Conservation (phyloP, 75 land plant genomes). For the Ceratopteris richardii region DNA sequence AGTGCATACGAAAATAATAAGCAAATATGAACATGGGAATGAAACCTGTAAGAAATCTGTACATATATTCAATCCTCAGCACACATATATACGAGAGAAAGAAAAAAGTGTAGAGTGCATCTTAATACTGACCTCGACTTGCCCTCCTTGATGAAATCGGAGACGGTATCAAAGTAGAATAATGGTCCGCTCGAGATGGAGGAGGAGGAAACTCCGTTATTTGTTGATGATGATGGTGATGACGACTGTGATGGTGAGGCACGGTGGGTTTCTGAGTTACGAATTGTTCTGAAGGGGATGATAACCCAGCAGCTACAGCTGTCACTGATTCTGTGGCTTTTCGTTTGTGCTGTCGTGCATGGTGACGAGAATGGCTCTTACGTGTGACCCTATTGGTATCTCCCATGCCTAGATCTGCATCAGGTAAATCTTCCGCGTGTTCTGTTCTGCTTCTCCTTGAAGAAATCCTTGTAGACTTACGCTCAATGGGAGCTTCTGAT, state of each 20-base stretch:
- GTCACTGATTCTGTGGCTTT: neutral
- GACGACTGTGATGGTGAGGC: neutral
- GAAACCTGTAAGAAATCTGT: no score
- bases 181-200: neutral
- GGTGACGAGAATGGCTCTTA: neutral
- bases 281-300: neutral
- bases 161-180: neutral
- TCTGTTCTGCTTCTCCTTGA: neutral
- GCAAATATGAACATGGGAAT: no score
- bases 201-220: neutral
- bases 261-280: no score
- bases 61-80: no score
- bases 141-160: no score
- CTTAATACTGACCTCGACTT: no score
- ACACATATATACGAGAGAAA: no score
- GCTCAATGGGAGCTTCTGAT: neutral
- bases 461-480: neutral
- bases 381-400: neutral
- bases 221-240: neutral
- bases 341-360: constrained; percentile 1
- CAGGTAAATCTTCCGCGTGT: neutral
- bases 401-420: neutral
- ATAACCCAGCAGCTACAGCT: neutral
- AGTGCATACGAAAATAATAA: no score
- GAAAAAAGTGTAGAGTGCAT: no score